phyloP scores from a whole-genome alignment of 495 filamentous ascomycete genomes.

The Hamigera avellanea region DNA sequence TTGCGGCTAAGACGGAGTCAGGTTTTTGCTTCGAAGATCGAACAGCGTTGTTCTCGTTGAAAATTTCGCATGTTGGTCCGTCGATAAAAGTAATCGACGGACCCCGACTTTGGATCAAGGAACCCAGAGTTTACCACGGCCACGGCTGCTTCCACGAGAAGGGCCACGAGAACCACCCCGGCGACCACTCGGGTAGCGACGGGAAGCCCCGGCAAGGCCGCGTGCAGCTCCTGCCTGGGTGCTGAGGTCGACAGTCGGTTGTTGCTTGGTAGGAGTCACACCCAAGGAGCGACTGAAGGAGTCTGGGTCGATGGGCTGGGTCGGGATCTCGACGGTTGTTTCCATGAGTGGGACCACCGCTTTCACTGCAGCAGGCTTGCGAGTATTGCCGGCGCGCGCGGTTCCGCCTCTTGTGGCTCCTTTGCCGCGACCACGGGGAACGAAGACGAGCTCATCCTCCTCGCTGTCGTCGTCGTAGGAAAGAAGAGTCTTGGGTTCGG shows the following conservation, averaged over 20 bases:
- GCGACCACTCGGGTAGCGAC: slow-evolving; percentile 19
- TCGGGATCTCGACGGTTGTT: slow-evolving; percentile 30
- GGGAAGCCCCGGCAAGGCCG: slow-evolving; percentile 25
- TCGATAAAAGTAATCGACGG: slow-evolving; percentile 13
- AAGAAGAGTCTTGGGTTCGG: slow-evolving; percentile 30
- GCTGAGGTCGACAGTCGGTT: slow-evolving; percentile 24
- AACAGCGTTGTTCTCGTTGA: slow-evolving; percentile 11
- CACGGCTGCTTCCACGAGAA: slow-evolving; percentile 27
- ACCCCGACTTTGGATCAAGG: slow-evolving; percentile 25
- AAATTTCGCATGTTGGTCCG: slow-evolving; percentile 11
- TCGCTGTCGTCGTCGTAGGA: slow-evolving; percentile 41
- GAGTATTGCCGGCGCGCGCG: slow-evolving; percentile 22
- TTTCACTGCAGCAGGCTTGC: slow-evolving; percentile 17
- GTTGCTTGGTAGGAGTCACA: slow-evolving; percentile 14
- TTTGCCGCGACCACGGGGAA: slow-evolving; percentile 36
- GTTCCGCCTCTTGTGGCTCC: slow-evolving; percentile 27
- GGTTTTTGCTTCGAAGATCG: slow-evolving; percentile 10
- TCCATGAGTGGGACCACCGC: slow-evolving; percentile 16
- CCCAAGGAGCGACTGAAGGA: slow-evolving; percentile 38
- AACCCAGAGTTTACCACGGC: slow-evolving; percentile 44
- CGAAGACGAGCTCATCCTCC: slow-evolving; percentile 48
- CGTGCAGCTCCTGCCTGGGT: slow-evolving; percentile 26
- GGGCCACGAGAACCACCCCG: slow-evolving; percentile 21
- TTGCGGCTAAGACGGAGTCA: slow-evolving; percentile 1
- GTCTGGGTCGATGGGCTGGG: slow-evolving; percentile 43